Base-by-base conservation (phyloP, 2,329 filamentous ascomycete species). In the Colletotrichum costaricense region DNA sequence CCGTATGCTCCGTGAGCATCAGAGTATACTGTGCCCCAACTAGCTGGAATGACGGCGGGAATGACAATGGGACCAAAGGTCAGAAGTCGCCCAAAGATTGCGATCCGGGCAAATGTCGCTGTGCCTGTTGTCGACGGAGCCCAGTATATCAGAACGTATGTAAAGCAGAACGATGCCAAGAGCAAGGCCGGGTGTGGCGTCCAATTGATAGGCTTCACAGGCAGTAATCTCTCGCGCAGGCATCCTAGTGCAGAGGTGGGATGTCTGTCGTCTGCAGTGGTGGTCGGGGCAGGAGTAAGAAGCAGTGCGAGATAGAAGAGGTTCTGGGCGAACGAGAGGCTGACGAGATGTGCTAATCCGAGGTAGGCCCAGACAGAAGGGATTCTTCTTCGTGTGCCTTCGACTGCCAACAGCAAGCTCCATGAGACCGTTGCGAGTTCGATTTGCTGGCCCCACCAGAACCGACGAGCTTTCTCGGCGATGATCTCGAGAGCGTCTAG, bases 401-500 rank as follows among this genome's bases (percentile, higher is more conserved):
- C 88, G 52, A 91, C 84, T 2, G 89, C 88, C 35, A 92, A 82
- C 72, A 91, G 87, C 57, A 89, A 81, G 67, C 87, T 88, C 84
- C 88, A 91, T 1, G 88, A 85, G 35, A 88, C 81, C 14, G 87
- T 83, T 33, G 85, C 87, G 14, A 89, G 82, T 71, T 90, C 88
- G 56, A 89, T 83, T 80, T 93, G 90, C 74, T 89, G 89, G 7
- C 87, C 89, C 88, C 91, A 92, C 86, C 90, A 90, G 77, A 90
- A 88, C 19, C 89, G 86, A 62, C 88, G 86, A 4, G 86, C 83
- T 63, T 86, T 88, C 76, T 88, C 87, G 7, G 88, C 84, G 5
- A 90, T 82, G 28, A 90, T 88, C 73, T 89, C 86, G 70, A 90
- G 83, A 12, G 86, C 85, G 78, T 90, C 88, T 9, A 80, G 80